A percentile compares a stretch with the other conserved stretches of the same genome.
Conservation (phyloP, 768 basidiomycete genomes). For the Leccinum variicolor region DNA sequence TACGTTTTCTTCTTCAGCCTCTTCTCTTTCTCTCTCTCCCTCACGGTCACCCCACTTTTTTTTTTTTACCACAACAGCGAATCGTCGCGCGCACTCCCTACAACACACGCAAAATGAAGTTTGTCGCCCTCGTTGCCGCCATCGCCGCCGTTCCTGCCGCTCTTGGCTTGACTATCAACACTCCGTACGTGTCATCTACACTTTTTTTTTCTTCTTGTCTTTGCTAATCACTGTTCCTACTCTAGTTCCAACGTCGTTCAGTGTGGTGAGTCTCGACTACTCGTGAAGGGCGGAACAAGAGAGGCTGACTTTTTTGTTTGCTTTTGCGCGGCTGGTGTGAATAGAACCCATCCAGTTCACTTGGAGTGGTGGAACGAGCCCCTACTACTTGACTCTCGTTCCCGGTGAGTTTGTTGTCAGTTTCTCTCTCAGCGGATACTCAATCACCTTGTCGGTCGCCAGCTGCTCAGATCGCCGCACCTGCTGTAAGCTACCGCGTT, state of each 20-base stretch:
- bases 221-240: not conserved
- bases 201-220: slow-evolving; percentile 1
- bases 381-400: slow-evolving; percentile 58
- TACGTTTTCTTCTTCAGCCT: not conserved
- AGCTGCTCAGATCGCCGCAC: slow-evolving; percentile 53
- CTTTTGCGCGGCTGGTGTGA: slow-evolving; percentile 1
- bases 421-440: not conserved
- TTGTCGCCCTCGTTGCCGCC: slow-evolving; percentile 27
- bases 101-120: slow-evolving; percentile 34
- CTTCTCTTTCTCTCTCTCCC: not conserved
- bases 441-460: not conserved
- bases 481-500: slow-evolving; percentile 41
- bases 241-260: slow-evolving; percentile 38
- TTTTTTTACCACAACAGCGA: slow-evolving; percentile 1
- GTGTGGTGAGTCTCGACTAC: slow-evolving; percentile 45
- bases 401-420: slow-evolving; percentile 44
- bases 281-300: fast-evolving
- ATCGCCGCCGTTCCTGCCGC: slow-evolving; percentile 35
- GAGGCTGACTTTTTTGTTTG: not conserved
- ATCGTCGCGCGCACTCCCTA: slow-evolving; percentile 18
- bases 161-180: slow-evolving; percentile 56
- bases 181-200: slow-evolving; percentile 49
- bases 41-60: not conserved
- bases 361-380: slow-evolving; percentile 50
- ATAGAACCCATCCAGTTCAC: slow-evolving; percentile 57